Evolutionary conservation across 345 rosid species (phyloP).

Genomic region (Melaleuca alternifolia): DNA sequence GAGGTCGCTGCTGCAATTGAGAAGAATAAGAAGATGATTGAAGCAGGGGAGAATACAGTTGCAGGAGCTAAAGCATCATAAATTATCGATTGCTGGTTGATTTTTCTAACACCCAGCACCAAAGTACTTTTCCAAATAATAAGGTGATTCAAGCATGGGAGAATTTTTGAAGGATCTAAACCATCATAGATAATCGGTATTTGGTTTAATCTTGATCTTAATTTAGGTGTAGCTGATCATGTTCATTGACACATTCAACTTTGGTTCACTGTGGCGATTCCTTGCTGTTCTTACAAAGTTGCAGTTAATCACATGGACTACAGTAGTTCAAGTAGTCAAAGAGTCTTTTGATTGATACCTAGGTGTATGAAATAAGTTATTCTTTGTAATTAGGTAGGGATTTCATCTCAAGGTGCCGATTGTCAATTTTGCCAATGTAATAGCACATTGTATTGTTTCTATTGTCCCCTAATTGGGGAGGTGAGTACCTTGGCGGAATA

Average conservation of each 20-base stretch:
- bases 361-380: neutral
- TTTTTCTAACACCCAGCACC: neutral
- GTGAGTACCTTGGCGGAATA: neutral
- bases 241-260: neutral
- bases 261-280: neutral
- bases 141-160: neutral
- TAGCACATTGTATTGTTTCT: neutral
- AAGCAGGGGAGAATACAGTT: slow-evolving; percentile 16
- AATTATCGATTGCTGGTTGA: neutral
- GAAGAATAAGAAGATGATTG: slow-evolving; percentile 79
- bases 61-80: neutral
- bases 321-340: neutral
- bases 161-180: neutral
- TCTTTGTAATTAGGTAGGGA: neutral
- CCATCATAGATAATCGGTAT: neutral
- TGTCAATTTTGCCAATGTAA: neutral
- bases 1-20: slow-evolving; percentile 96
- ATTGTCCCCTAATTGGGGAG: neutral
- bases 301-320: neutral
- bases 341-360: neutral
- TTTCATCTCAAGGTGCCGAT: neutral
- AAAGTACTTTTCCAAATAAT: neutral
- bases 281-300: neutral
- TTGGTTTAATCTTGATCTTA: neutral
- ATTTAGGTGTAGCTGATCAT: neutral